Percentiles rank a stretch among this genome's conserved stretches.
Evolutionary conservation across 768 basidiomycete genomes (phyloP).

Genomic region (Mycena epipterygia): DNA sequence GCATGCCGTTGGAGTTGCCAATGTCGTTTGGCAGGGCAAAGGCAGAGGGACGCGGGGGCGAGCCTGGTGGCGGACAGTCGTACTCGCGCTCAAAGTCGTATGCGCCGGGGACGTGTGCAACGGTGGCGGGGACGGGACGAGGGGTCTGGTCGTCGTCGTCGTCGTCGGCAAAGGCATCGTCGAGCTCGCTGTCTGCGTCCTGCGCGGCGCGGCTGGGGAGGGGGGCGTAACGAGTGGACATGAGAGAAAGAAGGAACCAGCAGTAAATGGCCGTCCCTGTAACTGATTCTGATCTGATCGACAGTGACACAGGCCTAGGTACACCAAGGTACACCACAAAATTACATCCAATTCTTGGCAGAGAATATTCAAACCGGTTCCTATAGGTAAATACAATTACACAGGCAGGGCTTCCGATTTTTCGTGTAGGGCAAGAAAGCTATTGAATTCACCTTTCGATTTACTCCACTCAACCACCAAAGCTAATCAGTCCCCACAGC

Average conservation of each 20-base stretch:
- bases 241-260: background rate
- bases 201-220: constrained; percentile 61
- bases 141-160: constrained; percentile 57
- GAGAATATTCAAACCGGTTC: too few relatives aligned
- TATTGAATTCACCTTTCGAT: too few relatives aligned
- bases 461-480: too few relatives aligned
- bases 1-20: constrained; percentile 79
- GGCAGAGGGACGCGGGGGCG: constrained; percentile 74
- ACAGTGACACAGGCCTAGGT: background rate
- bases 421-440: too few relatives aligned
- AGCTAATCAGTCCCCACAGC: constrained; percentile 77
- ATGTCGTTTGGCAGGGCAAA: constrained; percentile 73
- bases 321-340: constrained; percentile 46
- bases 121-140: constrained; percentile 30
- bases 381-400: too few relatives aligned
- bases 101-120: constrained; percentile 56
- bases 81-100: constrained; percentile 90
- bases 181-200: constrained; percentile 72
- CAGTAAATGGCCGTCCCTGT: background rate
- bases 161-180: constrained; percentile 82
- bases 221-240: constrained; percentile 57
- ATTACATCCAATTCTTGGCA: too few relatives aligned
- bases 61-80: constrained; percentile 84
- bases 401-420: too few relatives aligned
- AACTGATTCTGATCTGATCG: background rate